Percentiles rank a stretch among this genome's conserved stretches.
phyloP scores from a whole-genome alignment of 129 eudicot genomes.

The Flaveria linearis region DNA sequence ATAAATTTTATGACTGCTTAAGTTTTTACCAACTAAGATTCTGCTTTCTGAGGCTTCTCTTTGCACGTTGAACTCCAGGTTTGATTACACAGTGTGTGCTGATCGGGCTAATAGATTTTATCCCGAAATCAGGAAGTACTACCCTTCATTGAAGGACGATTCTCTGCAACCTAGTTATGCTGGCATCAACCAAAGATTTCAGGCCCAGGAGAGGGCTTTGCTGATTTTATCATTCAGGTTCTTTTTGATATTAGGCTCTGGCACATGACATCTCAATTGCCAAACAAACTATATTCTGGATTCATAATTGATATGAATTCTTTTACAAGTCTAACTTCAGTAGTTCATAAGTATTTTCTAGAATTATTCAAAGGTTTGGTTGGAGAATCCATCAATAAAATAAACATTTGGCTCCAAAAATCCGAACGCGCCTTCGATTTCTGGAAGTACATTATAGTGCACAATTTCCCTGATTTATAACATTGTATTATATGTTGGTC shows the following conservation, averaged over 20 bases:
- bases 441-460: neutral
- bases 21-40: neutral
- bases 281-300: neutral
- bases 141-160: conserved; percentile 69
- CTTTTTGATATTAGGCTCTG: neutral
- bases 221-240: conserved; percentile 85
- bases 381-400: neutral
- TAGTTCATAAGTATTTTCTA: neutral
- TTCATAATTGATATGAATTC: neutral
- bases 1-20: neutral
- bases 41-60: neutral
- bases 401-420: neutral
- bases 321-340: neutral
- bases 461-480: neutral
- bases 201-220: conserved; percentile 59
- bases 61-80: conserved; percentile 45
- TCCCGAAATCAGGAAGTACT: conserved; percentile 75
- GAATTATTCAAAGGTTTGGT: neutral
- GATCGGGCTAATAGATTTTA: conserved; percentile 70
- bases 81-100: conserved; percentile 66
- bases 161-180: conserved; percentile 82
- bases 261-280: neutral
- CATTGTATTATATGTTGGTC: neutral
- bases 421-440: neutral
- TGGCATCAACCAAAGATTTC: conserved; percentile 79